phyloP scores from a whole-genome alignment of 768 basidiomycete species.

The Trichaptum fuscoviolaceum region DNA sequence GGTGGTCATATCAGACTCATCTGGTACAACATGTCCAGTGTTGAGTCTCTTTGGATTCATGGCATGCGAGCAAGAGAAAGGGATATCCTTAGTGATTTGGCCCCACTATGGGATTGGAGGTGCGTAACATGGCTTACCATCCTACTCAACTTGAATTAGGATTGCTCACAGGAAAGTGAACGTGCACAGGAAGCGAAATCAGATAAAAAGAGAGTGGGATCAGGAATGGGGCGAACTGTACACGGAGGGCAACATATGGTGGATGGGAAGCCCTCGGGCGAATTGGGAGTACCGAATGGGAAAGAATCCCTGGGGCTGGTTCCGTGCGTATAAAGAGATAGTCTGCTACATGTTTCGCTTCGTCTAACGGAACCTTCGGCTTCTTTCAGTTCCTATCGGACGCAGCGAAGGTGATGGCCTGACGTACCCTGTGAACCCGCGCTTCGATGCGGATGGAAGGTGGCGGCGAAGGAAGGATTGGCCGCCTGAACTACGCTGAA shows the following conservation, averaged over 20 bases:
- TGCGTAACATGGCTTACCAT: slow-evolving; percentile 27
- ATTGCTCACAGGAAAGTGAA: not conserved
- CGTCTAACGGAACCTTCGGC: not conserved
- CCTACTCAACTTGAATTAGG: not conserved
- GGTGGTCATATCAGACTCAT: slow-evolving; percentile 59
- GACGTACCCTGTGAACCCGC: slow-evolving; percentile 61
- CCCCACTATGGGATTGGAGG: slow-evolving; percentile 51
- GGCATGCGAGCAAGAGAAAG: slow-evolving; percentile 63
- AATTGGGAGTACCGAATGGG: slow-evolving; percentile 90
- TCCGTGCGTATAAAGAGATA: slow-evolving; percentile 50
- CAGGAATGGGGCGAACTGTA: slow-evolving; percentile 74
- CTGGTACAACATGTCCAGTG: slow-evolving; percentile 63
- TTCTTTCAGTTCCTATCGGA: slow-evolving; percentile 43
- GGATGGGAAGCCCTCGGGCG: slow-evolving; percentile 52
- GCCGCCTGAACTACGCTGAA: slow-evolving; percentile 59
- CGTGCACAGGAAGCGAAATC: slow-evolving; percentile 39
- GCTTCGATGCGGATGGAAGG: slow-evolving; percentile 65
- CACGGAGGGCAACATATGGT: slow-evolving; percentile 85
- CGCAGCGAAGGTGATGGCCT: slow-evolving; percentile 52
- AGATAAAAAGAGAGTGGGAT: slow-evolving; percentile 53
- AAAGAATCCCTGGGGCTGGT: slow-evolving; percentile 58
- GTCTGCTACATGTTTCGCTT: slow-evolving; percentile 3
- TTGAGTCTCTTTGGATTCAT: slow-evolving; percentile 63
- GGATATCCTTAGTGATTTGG: slow-evolving; percentile 41
- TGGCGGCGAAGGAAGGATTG: slow-evolving; percentile 65